These are phyloP conservation scores for Claviceps digitariae DNA, from an alignment of 2,329 filamentous ascomycete genomes.

Conservation along the genomic window DNA sequence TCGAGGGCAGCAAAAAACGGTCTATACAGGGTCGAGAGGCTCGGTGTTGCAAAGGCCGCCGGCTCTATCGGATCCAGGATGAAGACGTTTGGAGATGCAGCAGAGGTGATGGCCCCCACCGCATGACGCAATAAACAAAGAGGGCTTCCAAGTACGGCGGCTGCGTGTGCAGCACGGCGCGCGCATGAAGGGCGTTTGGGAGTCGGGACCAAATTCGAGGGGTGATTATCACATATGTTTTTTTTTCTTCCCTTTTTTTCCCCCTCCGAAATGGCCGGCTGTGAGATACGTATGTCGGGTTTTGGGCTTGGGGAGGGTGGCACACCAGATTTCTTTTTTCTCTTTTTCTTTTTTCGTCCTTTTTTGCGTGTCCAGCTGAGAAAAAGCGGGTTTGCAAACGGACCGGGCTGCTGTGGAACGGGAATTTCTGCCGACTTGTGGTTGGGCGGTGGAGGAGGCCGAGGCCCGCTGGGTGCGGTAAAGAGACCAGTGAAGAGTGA, in stretches of 20 bases:
- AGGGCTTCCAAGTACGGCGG: slow-evolving; percentile 1
- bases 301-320: slow-evolving; percentile 2
- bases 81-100: slow-evolving; percentile 32
- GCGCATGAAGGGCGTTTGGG: slow-evolving; percentile 4
- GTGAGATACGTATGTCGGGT: slow-evolving; percentile 5
- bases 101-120: slow-evolving; percentile 42
- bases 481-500: no score
- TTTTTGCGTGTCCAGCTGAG: not conserved
- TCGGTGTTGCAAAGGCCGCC: slow-evolving; percentile 11
- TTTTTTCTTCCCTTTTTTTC: no score
- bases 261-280: slow-evolving; percentile 1
- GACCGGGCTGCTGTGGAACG: not conserved
- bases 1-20: slow-evolving; percentile 11
- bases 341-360: not conserved
- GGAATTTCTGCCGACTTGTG: slow-evolving; percentile 4
- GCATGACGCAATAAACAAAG: slow-evolving; percentile 31
- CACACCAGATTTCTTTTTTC: not conserved
- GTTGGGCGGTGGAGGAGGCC: not conserved
- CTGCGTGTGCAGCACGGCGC: slow-evolving; percentile 3
- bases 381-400: not conserved
- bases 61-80: slow-evolving; percentile 44
- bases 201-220: not conserved
- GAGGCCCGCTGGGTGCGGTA: no score
- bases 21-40: slow-evolving; percentile 7
- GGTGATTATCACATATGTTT: not conserved